Base-by-base conservation (phyloP, 1,284 basidiomycete genomes). In the Lentinula novae-zelandiae region DNA sequence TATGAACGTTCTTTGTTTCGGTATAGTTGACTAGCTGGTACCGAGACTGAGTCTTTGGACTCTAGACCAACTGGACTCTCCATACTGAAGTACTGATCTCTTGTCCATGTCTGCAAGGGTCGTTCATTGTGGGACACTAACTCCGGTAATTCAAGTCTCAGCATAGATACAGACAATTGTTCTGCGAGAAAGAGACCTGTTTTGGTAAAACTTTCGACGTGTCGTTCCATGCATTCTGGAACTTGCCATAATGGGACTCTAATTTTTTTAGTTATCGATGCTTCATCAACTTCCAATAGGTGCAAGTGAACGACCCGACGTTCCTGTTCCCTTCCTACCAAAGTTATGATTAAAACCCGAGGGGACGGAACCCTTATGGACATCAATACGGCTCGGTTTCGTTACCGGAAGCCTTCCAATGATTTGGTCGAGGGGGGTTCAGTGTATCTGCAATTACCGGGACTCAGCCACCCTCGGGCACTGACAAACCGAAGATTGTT, bases 401-500 rank as follows among this genome's bases (percentile, higher is more conserved):
- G 33, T 33, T 31, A 31, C 50, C 50, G 50, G 33, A 22, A 51
- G 7, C 7, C 27, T 51, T 17, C 33, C 33, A 33, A 33, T 51
- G 50, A 33, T 17, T 17, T 31, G 33, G 31, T 51, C 33, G 15
- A 46, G 17, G 50, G 8, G 13, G 33, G 31, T 22, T 40, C 48
- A 33, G 39, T 12, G 46, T 34, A 57, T 17, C 42, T 7, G n/a
- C 48, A 34, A 48, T 50, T 50, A 33, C 38, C 57, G 57, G 48
- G 12, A 3, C 15, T 49, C 46, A 27, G 13, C 34, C 20, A 27
- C 42, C 27, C 44, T 33, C 36, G 39, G 54, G 10, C 51, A 53
- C 38, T 53, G 58, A 40, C 38, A 38, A 49, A 39, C 52, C 36
- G 52, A 48, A 36, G 15, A 53, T 60, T 34, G 38, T 60, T 53